phyloP scores from a whole-genome alignment of 2,329 filamentous ascomycete species.

The Diaporthe australafricana region DNA sequence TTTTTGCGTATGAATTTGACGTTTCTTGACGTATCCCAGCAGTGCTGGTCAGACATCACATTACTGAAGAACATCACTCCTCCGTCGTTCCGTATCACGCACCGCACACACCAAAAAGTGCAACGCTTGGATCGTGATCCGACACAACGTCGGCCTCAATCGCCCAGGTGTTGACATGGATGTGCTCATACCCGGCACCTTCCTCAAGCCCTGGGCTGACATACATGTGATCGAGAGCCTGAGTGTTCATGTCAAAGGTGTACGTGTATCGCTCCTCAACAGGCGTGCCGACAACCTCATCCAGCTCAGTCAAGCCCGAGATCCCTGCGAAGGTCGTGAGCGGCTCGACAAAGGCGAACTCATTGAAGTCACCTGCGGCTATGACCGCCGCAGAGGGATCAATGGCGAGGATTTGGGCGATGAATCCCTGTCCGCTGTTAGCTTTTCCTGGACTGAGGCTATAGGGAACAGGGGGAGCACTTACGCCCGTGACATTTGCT shows the following conservation, averaged over 20 bases:
- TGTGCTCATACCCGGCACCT: constrained; percentile 68
- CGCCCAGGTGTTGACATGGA: constrained; percentile 79
- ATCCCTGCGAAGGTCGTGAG: constrained; percentile 63
- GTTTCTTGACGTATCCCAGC: neutral
- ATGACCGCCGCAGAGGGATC: constrained; percentile 70
- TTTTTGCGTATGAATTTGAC: neutral
- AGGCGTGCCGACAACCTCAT: constrained; percentile 66
- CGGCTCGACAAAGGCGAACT: constrained; percentile 73
- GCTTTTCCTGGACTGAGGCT: neutral
- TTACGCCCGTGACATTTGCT: constrained; percentile 67
- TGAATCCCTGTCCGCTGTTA: constrained; percentile 57
- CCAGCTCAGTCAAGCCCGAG: constrained; percentile 70
- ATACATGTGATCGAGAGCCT: constrained; percentile 78
- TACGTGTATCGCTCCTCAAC: constrained; percentile 76
- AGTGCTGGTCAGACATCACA: neutral
- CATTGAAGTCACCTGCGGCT: constrained; percentile 77
- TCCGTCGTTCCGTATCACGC: neutral
- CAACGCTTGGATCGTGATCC: constrained; percentile 78
- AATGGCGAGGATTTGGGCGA: constrained; percentile 65
- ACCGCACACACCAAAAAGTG: constrained; percentile 69
- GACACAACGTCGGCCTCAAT: constrained; percentile 65
- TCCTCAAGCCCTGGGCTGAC: constrained; percentile 65
- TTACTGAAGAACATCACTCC: neutral
- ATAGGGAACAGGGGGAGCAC: constrained; percentile 40
- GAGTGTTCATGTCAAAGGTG: constrained; percentile 75